Percentiles rank a stretch among this genome's conserved stretches.
These are phyloP conservation scores for Kwoniella europaea DNA, from an alignment of 768 basidiomycete genomes.

Conservation along the genomic window DNA sequence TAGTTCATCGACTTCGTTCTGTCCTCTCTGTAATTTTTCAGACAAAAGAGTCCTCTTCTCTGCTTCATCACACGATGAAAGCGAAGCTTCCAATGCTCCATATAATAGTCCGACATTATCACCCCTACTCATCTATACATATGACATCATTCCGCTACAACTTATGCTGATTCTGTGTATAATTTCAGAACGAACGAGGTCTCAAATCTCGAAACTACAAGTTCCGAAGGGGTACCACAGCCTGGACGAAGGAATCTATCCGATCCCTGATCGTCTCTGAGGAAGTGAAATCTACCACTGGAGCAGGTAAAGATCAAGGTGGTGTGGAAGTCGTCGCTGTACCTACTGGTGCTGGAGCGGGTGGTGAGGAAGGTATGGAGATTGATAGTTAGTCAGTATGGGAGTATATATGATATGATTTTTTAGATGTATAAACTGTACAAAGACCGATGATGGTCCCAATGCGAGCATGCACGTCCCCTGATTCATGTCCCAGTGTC, in stretches of 20 bases:
- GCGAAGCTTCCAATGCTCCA: too few relatives aligned
- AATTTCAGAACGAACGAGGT: conserved; percentile 57
- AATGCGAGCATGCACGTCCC: too few relatives aligned
- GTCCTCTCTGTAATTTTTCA: neutral
- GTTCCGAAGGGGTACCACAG: conserved; percentile 86
- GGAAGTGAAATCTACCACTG: conserved; percentile 62
- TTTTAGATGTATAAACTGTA: conserved; percentile 16
- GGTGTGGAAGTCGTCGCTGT: conserved; percentile 32
- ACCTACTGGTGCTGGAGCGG: conserved; percentile 39
- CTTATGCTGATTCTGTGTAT: neutral
- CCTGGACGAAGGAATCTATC: conserved; percentile 80
- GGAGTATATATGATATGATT: conserved; percentile 1
- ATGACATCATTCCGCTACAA: too few relatives aligned
- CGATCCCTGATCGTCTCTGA: conserved; percentile 75
- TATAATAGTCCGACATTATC: too few relatives aligned
- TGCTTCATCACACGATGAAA: too few relatives aligned
- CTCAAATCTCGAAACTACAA: conserved; percentile 58
- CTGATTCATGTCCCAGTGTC: too few relatives aligned
- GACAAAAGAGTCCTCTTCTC: neutral
- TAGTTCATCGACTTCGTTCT: neutral
- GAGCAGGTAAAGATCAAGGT: conserved; percentile 50
- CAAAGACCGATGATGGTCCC: neutral
- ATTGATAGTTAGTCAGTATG: conserved; percentile 37
- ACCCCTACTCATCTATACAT: too few relatives aligned
- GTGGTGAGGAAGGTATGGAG: conserved; percentile 53